Evolutionary conservation across 1,284 basidiomycete species (phyloP), one percentile per base, ranked within the genome.

Genomic region (Microstroma glucosiphilum): DNA sequence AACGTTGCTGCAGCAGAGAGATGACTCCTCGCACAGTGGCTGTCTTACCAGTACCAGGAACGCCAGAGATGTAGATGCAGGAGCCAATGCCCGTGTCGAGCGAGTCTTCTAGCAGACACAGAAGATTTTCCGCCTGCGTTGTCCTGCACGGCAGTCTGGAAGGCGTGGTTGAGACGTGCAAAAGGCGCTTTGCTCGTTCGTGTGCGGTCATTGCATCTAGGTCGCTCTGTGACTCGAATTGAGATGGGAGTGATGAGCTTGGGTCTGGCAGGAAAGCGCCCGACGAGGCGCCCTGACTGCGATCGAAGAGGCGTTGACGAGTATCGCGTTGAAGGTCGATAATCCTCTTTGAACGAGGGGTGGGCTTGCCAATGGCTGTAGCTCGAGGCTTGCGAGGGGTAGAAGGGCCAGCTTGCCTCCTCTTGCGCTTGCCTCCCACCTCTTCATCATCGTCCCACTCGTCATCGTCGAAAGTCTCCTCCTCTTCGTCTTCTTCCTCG

Each of bases 21-120:
- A 93, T 91, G 68, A 92, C 93, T 0, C 93, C 92, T 77, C 96
- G 91, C 0, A 96, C 88, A 6, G 91, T 86, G 0, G 91, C 88
- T 3, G 92, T 92, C 82, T 99, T 99, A 26, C 96, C 96, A 55
- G 84, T 84, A 0, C 94, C 96, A 25, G 84, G 81, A 1, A 97
- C 92, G 21, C 94, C 96, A 6, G 93, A 94, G 55, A 98, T 77
- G 92, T 94, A 98, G 57, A 98, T 83, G 81, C 96, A 98, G 6
- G 91, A 92, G 0, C 96, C 94, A 42, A 89, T 91, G 0, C 92
- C 91, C 69, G 92, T 90, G 65, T 96, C 91, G 1, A 98, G 82
- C 13, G 96, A 83, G 69, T 92, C 89, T 63, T 89, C 88, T 4
- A 97, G 88, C 53, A 86, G 86, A 21, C 85, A 82, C 72, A 94